These are phyloP conservation scores for Boletus rubropictus DNA, from an alignment of 768 basidiomycete species.

Conservation along the genomic window DNA sequence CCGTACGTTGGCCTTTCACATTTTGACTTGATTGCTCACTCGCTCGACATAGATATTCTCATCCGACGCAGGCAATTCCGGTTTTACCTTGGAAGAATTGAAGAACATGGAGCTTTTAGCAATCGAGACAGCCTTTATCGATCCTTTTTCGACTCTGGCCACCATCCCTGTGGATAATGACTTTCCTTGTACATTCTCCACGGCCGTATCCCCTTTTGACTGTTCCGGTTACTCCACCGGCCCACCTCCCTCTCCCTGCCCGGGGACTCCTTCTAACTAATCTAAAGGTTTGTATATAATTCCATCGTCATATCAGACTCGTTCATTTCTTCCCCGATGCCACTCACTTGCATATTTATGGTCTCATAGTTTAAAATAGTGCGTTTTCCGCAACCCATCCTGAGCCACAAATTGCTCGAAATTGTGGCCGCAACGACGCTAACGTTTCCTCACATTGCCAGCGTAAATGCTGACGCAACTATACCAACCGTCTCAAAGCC, in stretches of 20 bases:
- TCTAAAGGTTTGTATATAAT: background rate
- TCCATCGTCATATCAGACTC: slow-evolving; percentile 1
- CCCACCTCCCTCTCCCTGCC: slow-evolving; percentile 13
- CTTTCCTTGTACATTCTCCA: background rate
- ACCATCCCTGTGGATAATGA: background rate
- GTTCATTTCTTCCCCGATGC: background rate
- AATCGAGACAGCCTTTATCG: slow-evolving; percentile 17
- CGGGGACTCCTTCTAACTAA: slow-evolving; percentile 5
- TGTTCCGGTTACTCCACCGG: slow-evolving; percentile 5
- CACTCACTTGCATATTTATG: background rate
- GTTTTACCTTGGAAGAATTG: slow-evolving; percentile 9
- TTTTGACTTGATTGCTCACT: background rate
- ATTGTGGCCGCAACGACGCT: background rate
- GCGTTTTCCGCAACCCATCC: background rate
- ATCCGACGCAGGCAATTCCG: background rate
- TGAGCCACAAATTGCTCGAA: background rate
- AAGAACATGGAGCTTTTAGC: slow-evolving; percentile 16
- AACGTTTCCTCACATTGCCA: slow-evolving; percentile 3
- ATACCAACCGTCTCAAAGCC: background rate
- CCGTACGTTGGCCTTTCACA: slow-evolving; percentile 9
- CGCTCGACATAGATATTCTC: slow-evolving; percentile 1
- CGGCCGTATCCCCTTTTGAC: slow-evolving; percentile 21
- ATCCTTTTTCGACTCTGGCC: slow-evolving; percentile 19
- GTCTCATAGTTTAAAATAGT: background rate
- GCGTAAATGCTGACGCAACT: background rate